phyloP scores from a whole-genome alignment of 192 early-diverging fungal genomes.

The Backusella macrospora region DNA sequence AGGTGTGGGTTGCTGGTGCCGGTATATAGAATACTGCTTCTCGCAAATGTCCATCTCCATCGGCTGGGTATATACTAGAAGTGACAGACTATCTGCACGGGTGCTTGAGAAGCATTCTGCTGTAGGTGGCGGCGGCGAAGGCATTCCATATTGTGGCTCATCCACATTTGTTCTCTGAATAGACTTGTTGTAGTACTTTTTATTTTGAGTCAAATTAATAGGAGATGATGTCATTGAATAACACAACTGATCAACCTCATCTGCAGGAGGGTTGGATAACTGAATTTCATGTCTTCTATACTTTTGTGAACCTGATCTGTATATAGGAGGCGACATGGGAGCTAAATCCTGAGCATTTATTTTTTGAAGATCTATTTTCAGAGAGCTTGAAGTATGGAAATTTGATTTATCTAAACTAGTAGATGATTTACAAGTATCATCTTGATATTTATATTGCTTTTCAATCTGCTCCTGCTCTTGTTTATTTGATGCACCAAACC shows the following conservation, averaged over 20 bases:
- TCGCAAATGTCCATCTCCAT: constrained; percentile 14
- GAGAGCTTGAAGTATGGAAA: not conserved
- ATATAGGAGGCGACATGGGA: constrained; percentile 19
- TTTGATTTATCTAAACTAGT: not conserved
- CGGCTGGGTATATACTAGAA: not conserved
- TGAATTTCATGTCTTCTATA: constrained; percentile 27
- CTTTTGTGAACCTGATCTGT: constrained; percentile 22
- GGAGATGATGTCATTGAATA: not conserved
- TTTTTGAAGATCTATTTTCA: constrained; percentile 15
- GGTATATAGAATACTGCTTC: constrained; percentile 22
- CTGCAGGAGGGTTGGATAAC: constrained; percentile 14
- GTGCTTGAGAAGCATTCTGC: not conserved
- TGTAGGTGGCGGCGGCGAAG: constrained; percentile 15
- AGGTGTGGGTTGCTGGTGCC: not conserved
- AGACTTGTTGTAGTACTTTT: not conserved
- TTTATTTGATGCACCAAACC: constrained; percentile 23
- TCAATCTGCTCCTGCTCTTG: not conserved
- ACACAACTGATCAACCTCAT: constrained; percentile 27
- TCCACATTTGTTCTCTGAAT: not conserved
- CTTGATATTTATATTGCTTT: not conserved
- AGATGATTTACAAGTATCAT: no score
- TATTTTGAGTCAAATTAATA: not conserved
- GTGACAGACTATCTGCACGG: constrained; percentile 8
- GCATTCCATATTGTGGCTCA: not conserved
- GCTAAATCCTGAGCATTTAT: not conserved